Base-by-base conservation (phyloP, 73 alveolate species). In the Paramecium primaurelia region DNA sequence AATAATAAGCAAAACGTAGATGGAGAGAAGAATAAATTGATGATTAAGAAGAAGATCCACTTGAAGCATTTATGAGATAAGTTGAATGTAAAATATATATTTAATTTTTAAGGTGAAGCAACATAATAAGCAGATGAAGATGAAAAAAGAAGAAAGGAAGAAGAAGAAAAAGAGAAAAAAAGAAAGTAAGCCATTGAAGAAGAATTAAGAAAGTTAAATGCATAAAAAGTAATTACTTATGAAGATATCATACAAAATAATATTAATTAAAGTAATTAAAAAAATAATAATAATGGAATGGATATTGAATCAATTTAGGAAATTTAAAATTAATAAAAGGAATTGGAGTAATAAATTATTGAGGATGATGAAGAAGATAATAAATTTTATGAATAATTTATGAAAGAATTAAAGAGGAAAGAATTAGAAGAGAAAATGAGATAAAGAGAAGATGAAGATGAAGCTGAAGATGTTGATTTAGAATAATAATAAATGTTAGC, bases 401-500 rank as follows among this genome's bases (percentile, higher is more conserved):
- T 59, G 58, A 92, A 93, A 71, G 91, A 84, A 44, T 20, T 93
- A 89, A 59, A 58, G 22, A 91, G 83, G 44, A 38, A 30, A 25
- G 88, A 83, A 40, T 11, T 89, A 80, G 96, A 86, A 54, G 86
- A 42, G 25, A 64, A 84, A 6, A 90, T 73, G 44, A 88, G 92
- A 58, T 64, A 93, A 9, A 94, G 92, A 26, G 92, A 73, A 45
- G 93, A 95, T 71, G 93, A 92, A 85, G 96, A 93, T 85, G 96
- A 97, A 77, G 93, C 86, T 58, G 97, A 93, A 26, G 99, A 97
- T 92, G 98, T 95, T 22, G 99, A 98, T 73, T 94, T 95, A 92
- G 97, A 93, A 84, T 88, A 96, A 59, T 88, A 92, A 92, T 95
- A 97, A 60, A 95, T 96, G 93, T 97, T 96, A 49, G 97, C 94